These are phyloP conservation scores for Zalerion maritima DNA, from an alignment of 495 filamentous ascomycete species.

Conservation along the genomic window DNA sequence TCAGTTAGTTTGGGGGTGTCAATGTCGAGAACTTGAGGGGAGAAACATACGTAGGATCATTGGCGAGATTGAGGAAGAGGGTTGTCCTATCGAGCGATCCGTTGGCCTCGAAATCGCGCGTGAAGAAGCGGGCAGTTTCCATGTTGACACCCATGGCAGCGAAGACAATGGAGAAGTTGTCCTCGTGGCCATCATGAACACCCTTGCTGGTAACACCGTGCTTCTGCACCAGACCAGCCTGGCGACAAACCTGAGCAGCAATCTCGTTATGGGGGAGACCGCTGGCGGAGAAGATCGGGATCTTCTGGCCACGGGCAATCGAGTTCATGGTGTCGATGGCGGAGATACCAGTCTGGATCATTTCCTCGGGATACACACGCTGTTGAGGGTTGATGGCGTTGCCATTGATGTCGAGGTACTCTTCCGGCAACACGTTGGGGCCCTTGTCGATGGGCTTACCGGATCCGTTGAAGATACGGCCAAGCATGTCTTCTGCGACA, in stretches of 20 bases:
- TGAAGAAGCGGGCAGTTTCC: conserved; percentile 98
- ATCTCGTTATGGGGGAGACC: conserved; percentile 99
- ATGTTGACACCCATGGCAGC: conserved; percentile 99
- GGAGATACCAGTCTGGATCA: conserved; percentile 99
- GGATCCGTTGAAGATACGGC: conserved; percentile 96
- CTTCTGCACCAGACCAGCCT: conserved; percentile 79
- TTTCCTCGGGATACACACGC: conserved; percentile 96
- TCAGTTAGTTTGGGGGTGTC: conserved; percentile 13
- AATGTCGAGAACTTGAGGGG: background rate
- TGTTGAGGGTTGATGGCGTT: conserved; percentile 79
- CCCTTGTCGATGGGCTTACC: conserved; percentile 97
- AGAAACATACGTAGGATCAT: conserved; percentile 81
- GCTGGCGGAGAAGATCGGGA: conserved; percentile 96
- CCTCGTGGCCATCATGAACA: conserved; percentile 90
- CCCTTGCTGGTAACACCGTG: conserved; percentile 71
- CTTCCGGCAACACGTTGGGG: conserved; percentile 93
- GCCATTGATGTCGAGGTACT: conserved; percentile 98
- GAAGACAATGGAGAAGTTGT: conserved; percentile 99
- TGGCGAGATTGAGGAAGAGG: conserved; percentile 96
- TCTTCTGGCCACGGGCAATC: conserved; percentile 98
- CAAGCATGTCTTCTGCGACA: conserved; percentile 98
- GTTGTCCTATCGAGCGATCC: conserved; percentile 94
- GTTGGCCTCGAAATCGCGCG: conserved; percentile 97
- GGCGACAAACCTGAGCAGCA: conserved; percentile 91
- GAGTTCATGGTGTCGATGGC: conserved; percentile 99